Percentiles rank a stretch among this genome's conserved stretches.
Conservation (phyloP, 805 yeast genomes). For the Jamesozyma lodderae region DNA sequence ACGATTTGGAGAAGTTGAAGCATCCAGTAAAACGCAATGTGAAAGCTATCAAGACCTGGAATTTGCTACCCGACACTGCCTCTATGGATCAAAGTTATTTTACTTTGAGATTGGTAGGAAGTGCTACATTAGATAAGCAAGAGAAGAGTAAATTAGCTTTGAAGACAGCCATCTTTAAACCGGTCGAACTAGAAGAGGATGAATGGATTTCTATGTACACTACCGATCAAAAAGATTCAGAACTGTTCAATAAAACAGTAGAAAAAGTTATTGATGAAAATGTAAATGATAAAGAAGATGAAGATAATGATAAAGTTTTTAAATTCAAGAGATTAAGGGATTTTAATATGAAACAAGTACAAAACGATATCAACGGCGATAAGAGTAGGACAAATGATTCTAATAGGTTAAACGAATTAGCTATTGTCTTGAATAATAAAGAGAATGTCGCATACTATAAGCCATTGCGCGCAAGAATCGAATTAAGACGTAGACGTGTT, state of each 20-base stretch:
- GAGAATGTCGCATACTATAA: conserved; percentile 60
- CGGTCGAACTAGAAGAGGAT: conserved; percentile 57
- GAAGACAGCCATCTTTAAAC: conserved; percentile 60
- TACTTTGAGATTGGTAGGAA: conserved; percentile 51
- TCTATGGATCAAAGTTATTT: conserved; percentile 72
- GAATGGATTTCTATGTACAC: conserved; percentile 72
- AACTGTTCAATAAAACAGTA: conserved; percentile 33
- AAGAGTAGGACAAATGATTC: background rate
- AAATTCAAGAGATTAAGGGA: conserved; percentile 63
- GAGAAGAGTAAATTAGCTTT: conserved; percentile 32
- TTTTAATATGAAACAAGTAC: conserved; percentile 60
- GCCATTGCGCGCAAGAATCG: conserved; percentile 70
- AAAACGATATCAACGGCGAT: conserved; percentile 7
- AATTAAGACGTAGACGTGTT: conserved; percentile 77
- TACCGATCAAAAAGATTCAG: conserved; percentile 37
- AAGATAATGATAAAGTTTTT: conserved; percentile 43
- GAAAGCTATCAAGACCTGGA: conserved; percentile 70
- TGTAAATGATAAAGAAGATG: conserved; percentile 25
- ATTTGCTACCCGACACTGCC: conserved; percentile 83
- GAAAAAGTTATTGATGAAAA: conserved; percentile 29
- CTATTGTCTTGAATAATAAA: conserved; percentile 48
- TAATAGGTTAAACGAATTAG: conserved; percentile 42
- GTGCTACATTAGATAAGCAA: conserved; percentile 36
- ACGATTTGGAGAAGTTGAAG: conserved; percentile 37
- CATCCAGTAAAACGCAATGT: conserved; percentile 76